Base-by-base conservation (phyloP, 1,139 yeast species). In the Pneumocystis canis region DNA sequence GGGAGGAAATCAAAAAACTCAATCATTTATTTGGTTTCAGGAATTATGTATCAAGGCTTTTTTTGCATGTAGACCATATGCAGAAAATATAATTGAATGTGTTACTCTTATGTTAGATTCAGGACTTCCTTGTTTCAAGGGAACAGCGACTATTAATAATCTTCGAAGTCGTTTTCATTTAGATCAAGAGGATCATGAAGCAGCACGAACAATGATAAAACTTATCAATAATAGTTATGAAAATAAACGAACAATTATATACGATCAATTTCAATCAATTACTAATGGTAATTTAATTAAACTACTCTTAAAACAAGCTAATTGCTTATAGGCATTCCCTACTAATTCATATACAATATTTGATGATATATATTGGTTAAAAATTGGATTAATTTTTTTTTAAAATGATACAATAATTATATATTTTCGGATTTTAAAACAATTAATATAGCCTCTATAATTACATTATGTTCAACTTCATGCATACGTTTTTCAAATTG, bases 261-360 rank as follows among this genome's bases (percentile, higher is more conserved):
- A 94, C 73, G 99, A 94, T 73, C 97, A 90, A 76, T 94, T 94
- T 82, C 99, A 94, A 75, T 80, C 95, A 71, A 73, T 92, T 68
- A 92, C 98, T 59, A 92, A 92, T 72, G 98, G 98, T 66, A 92
- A 92, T 73, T 97, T 97, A 20, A 90, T 89, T 71, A 89, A 77
- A 40, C 20, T 59, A 3, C 20, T 54, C n/a, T 32, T 20, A 11
- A 30, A 59, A 32, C 9, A 41, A 0, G 11, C 31, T 47, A 47
- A 47, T 9, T 31, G n/a, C 7, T 14, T 20, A 28, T 33, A 56
- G 41, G 53, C 9, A 40, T 57, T 37, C 53, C 53, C 16, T 61
- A 63, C 28, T 60, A 47, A 60, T 58, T 9, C 30, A 31, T 41
- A 28, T 16, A 56, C 54, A 59, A n/a, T n/a, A n/a, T n/a, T n/a